These are phyloP conservation scores for Tubosaeta brunneosetosa DNA, from an alignment of 768 basidiomycete genomes.

Conservation along the genomic window DNA sequence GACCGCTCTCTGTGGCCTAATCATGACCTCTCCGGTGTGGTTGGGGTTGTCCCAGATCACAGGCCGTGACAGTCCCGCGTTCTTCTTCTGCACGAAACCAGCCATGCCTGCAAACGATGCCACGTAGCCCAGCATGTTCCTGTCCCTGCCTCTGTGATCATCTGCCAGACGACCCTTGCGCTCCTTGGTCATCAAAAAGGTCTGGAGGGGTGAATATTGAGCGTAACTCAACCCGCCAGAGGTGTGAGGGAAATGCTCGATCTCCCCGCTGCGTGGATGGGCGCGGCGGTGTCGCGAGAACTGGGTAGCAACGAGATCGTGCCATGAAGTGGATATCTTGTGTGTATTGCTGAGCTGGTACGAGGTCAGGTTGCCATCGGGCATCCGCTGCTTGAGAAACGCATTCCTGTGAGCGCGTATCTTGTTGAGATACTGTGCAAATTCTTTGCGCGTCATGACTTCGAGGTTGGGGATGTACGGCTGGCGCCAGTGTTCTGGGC, in stretches of 20 bases:
- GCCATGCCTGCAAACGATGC: conserved; percentile 33
- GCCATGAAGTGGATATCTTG: conserved; percentile 21
- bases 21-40: conserved; percentile 26
- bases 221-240: conserved; percentile 61
- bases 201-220: conserved; percentile 49
- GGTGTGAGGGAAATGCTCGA: conserved; percentile 64
- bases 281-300: conserved; percentile 22
- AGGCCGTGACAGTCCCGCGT: conserved; percentile 12
- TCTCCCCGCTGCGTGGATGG: conserved; percentile 28
- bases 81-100: conserved; percentile 16
- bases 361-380: conserved; percentile 18
- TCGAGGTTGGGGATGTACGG: conserved; percentile 48
- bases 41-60: conserved; percentile 30
- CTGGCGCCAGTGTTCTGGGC: conserved; percentile 18
- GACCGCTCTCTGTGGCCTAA: conserved; percentile 25
- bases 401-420: conserved; percentile 51
- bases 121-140: conserved; percentile 11
- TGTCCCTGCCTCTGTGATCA: conserved; percentile 13
- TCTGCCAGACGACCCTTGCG: conserved; percentile 59
- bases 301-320: conserved; percentile 20
- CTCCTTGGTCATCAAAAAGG: conserved; percentile 44
- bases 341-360: conserved; percentile 25
- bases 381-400: conserved; percentile 44
- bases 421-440: conserved; percentile 54
- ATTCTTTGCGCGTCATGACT: conserved; percentile 56